Conservation (phyloP, 2,329 filamentous ascomycete species). For the Penicillium psychrosexuale region DNA sequence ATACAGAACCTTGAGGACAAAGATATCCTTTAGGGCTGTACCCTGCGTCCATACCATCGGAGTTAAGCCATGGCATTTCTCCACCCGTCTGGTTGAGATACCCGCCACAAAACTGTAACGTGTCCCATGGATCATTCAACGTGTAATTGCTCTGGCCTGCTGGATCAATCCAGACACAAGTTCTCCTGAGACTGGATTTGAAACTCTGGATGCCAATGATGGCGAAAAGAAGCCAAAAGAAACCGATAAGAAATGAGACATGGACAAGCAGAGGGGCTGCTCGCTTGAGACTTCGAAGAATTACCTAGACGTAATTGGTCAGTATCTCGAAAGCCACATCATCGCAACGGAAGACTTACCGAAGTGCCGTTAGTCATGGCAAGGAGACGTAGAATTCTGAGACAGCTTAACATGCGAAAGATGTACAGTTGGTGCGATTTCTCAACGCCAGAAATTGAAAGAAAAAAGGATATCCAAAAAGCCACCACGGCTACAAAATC, state of each 20-base stretch:
- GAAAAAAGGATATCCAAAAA: constrained; percentile 84
- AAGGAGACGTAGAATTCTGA: constrained; percentile 87
- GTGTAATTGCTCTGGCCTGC: constrained; percentile 40
- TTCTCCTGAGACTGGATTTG: constrained; percentile 74
- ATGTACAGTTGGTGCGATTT: constrained; percentile 71
- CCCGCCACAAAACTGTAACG: constrained; percentile 80
- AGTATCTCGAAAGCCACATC: not conserved
- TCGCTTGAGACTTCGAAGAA: constrained; percentile 91
- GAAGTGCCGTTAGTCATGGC: constrained; percentile 90
- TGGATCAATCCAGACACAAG: constrained; percentile 74
- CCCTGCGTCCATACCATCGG: constrained; percentile 50
- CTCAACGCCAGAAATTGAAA: constrained; percentile 70
- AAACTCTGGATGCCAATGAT: constrained; percentile 97
- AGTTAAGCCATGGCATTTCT: constrained; percentile 66
- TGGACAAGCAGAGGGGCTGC: constrained; percentile 87
- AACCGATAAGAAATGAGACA: constrained; percentile 88
- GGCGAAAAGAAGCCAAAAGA: constrained; percentile 97
- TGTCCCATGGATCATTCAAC: constrained; percentile 53
- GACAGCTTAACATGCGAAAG: constrained; percentile 93
- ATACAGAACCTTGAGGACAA: constrained; percentile 79
- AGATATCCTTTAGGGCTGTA: constrained; percentile 72
- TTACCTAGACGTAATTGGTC: constrained; percentile 59
- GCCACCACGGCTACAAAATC: constrained; percentile 94
- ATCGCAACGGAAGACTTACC: constrained; percentile 51
- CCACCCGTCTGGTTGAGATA: constrained; percentile 61